phyloP scores from a whole-genome alignment of 1,284 basidiomycete species.

The Trametes hirsuta region DNA sequence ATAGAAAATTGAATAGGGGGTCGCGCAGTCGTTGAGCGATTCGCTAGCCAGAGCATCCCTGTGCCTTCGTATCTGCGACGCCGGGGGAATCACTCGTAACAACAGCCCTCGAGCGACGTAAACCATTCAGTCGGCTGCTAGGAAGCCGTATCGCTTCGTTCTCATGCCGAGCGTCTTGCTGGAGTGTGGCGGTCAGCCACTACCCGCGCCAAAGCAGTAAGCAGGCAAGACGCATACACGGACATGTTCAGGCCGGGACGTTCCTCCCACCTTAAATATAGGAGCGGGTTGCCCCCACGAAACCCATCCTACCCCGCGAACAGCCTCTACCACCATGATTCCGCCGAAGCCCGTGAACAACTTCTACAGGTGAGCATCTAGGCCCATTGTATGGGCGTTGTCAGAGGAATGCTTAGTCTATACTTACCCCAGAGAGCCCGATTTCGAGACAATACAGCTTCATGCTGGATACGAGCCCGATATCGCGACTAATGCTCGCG shows the following conservation, averaged over 20 bases:
- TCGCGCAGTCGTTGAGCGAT: neutral
- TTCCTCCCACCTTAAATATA: too few relatives aligned
- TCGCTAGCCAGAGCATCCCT: neutral
- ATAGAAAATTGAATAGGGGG: too few relatives aligned
- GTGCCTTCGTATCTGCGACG: neutral
- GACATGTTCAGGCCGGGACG: too few relatives aligned
- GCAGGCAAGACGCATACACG: too few relatives aligned
- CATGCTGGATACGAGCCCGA: constrained; percentile 82
- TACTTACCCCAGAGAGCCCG: constrained; percentile 50
- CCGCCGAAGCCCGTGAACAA: constrained; percentile 19
- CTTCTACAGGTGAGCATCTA: constrained; percentile 10
- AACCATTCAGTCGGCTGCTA: too few relatives aligned
- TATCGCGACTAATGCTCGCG: constrained; percentile 75
- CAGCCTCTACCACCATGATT: constrained; percentile 41
- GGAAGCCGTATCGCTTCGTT: too few relatives aligned
- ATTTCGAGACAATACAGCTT: constrained; percentile 83
- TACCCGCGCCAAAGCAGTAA: too few relatives aligned
- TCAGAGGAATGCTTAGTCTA: neutral
- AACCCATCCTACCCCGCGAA: neutral
- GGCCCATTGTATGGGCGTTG: neutral
- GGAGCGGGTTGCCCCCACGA: too few relatives aligned
- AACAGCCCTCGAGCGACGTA: too few relatives aligned
- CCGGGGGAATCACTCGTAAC: too few relatives aligned
- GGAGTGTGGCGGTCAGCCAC: too few relatives aligned
- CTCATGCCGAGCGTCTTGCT: too few relatives aligned